Evolutionary conservation across 1,139 yeast species (phyloP), one percentile per base, ranked within the genome.

Genomic region (Debaryomyces psychrophilus): DNA sequence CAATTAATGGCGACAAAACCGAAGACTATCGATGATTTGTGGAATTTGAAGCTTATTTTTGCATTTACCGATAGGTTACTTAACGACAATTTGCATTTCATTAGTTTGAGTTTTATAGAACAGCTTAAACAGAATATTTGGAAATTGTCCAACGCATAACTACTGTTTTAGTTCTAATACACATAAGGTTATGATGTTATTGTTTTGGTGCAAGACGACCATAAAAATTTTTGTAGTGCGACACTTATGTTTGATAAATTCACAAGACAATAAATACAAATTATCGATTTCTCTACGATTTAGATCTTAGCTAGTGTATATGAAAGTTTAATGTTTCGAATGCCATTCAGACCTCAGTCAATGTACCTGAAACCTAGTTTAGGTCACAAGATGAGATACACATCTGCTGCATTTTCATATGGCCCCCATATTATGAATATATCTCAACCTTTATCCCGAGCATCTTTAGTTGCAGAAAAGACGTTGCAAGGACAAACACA

Each of bases 31-130:
- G 87, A 85, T 46, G 87, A 85, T 47, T 61, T 87, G 43, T 83
- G 90, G 87, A 85, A 84, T 53, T 64, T 87, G 49, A 76, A 78
- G 50, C 62, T 88, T 35, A 64, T 88, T 14, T 84, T 87, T 61
- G 81, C 85, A 8, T 85, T 77, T 62, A 76, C 82, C 22, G 89
- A 83, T 46, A 63, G 64, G 37, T 47, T 68, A 36, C 53, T 64
- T n/a, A 56, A 60, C 23, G 61, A 61, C 17, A 67, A 67, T 44
- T 56, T 70, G 53, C 64, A 67, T 50, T 81, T 76, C 55, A 59
- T 83, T 41, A 70, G 72, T 12, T 53, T 73, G 9, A 80, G 76
- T 43, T 82, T 79, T 51, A 70, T 83, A 31, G 87, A 82, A 51
- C 62, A 61, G 45, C 60, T 83, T 48, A 81, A 78, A 56, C 76